Base-by-base conservation (phyloP, 208 protist genomes). In the Naegleria gruberi region DNA sequence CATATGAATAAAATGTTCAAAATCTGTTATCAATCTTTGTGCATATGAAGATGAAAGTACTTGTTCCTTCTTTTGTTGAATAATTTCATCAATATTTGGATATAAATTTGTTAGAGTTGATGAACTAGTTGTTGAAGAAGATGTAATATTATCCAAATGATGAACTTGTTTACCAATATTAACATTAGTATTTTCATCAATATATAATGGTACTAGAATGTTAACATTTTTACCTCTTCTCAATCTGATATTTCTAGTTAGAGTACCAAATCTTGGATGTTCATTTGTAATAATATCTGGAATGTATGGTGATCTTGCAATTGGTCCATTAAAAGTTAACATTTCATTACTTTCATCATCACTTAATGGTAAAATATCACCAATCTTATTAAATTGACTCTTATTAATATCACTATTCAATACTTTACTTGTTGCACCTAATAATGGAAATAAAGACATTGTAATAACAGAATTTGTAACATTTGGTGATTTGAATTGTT, bases 211-310 rank as follows among this genome's bases (percentile, higher is more conserved):
- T n/a, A 99, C 95, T 90, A 97, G 94, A 87, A 99, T 99, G 92
- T 95, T 96, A 6, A 99, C 98, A 88, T 98, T 98, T 23, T 92
- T 90, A 26, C 97, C 97, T 17, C 97, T 94, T 44, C 98, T 95
- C 84, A 98, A 90, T 47, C 97, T 94, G 92, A 99, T 99, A 94
- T 99, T 99, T 0, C 90, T 90, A 2, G 98, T 99, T 23, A 99
- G 92, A 90, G 98, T 98, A 6, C 91, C 92, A 91, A 99, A 99
- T 81, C 98, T 95, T 74, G 97, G 97, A 91, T 99, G 98, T 37
- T 89, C 90, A 92, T 99, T 99, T 92, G 99, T 99, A 47, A 98
- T 94, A 10, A 94, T 94, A 92, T 99, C 99, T 6, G 98, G 96
- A 7, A 99, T 94, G 91, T 98, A 99, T 30, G 98, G 93, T 15